Conservation (phyloP, 2,329 filamentous ascomycete genomes). For the Magnaporthiopsis rhizophila region DNA sequence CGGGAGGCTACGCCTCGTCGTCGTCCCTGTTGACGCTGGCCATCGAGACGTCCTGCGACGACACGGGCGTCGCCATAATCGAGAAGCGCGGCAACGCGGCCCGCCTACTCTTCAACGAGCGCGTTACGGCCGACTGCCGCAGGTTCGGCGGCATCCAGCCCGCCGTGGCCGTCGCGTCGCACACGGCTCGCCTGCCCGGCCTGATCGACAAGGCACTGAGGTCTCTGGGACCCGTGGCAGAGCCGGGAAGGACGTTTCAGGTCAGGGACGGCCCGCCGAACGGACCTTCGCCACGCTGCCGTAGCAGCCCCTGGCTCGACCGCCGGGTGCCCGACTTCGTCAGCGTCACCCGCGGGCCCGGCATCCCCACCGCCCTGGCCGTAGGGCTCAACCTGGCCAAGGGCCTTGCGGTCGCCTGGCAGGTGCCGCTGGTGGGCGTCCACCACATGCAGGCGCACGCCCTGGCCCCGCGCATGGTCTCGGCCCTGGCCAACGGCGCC, state of each 20-base stretch:
- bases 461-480: constrained; percentile 72
- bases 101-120: constrained; percentile 68
- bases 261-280: neutral
- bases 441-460: constrained; percentile 98
- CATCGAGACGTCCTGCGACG: constrained; percentile 84
- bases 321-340: constrained; percentile 54
- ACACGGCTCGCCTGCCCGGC: constrained; percentile 60
- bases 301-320: neutral
- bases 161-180: constrained; percentile 63
- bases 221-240: constrained; percentile 27
- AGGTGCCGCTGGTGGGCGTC: constrained; percentile 73
- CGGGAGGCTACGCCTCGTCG: neutral
- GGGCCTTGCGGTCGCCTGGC: constrained; percentile 76
- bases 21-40: constrained; percentile 44
- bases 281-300: too few relatives aligned
- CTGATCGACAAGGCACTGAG: constrained; percentile 59
- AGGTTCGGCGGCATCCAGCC: constrained; percentile 74
- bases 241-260: neutral
- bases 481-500: constrained; percentile 39
- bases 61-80: constrained; percentile 82
- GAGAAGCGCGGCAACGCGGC: constrained; percentile 44
- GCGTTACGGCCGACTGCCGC: constrained; percentile 72
- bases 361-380: constrained; percentile 72
- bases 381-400: constrained; percentile 80
- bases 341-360: constrained; percentile 83